A percentile compares a stretch with the other conserved stretches of the same genome.
Evolutionary conservation across 352 stramenopile genomes (phyloP).

Genomic region (Phytophthora constricta): DNA sequence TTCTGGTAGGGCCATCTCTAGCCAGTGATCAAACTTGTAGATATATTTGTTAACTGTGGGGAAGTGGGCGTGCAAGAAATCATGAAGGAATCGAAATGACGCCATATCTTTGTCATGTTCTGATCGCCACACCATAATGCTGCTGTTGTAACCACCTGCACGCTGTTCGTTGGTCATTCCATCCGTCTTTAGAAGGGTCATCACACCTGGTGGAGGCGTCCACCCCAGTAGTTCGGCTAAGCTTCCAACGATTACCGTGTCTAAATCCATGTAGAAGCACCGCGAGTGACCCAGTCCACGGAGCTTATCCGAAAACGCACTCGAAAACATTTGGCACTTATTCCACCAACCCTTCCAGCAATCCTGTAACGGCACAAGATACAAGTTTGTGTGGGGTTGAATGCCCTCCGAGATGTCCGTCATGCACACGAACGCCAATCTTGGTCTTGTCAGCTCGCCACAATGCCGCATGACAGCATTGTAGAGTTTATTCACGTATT

Average conservation of each 20-base stretch:
- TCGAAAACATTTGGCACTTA: slow-evolving; percentile 75
- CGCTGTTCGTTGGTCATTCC: slow-evolving; percentile 76
- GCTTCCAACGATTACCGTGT: slow-evolving; percentile 72
- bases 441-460: not conserved
- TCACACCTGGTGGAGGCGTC: slow-evolving; percentile 7
- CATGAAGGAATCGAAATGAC: slow-evolving; percentile 40
- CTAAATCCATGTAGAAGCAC: slow-evolving; percentile 75
- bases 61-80: slow-evolving; percentile 51
- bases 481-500: slow-evolving; percentile 87
- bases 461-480: slow-evolving; percentile 45
- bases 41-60: slow-evolving; percentile 51
- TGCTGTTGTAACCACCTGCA: slow-evolving; percentile 73
- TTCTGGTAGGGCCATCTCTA: slow-evolving; percentile 65
- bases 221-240: slow-evolving; percentile 40
- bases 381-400: slow-evolving; percentile 31
- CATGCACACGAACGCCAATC: slow-evolving; percentile 67
- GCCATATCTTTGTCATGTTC: slow-evolving; percentile 2
- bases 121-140: slow-evolving; percentile 66
- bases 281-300: slow-evolving; percentile 25
- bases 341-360: slow-evolving; percentile 83
- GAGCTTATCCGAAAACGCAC: slow-evolving; percentile 32
- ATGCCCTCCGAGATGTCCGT: slow-evolving; percentile 67
- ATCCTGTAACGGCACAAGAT: slow-evolving; percentile 32
- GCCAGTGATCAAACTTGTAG: slow-evolving; percentile 91
- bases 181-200: slow-evolving; percentile 63